Evolutionary conservation across 1,139 yeast species (phyloP).

Genomic region (Diutina mesorugosa): DNA sequence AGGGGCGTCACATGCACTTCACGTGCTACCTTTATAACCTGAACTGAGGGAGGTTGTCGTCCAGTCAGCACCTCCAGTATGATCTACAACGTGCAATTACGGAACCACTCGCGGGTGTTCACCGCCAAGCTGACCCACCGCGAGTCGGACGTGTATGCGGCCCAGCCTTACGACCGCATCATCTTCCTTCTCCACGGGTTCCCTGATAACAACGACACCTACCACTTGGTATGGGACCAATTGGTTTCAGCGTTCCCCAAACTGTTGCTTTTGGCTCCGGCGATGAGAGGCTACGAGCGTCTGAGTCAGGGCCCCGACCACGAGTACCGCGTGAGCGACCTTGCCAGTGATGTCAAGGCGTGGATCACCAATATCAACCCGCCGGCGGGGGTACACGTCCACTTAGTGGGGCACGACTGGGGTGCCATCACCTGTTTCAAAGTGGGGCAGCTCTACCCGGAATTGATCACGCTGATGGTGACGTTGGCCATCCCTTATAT

Average conservation of each 20-base stretch:
- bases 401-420: constrained; percentile 35
- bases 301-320: constrained; percentile 17
- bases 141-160: not conserved
- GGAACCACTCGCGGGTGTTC: not conserved
- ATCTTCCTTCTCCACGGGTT: constrained; percentile 29
- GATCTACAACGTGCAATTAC: not conserved
- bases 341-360: constrained; percentile 23
- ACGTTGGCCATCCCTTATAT: constrained; percentile 30
- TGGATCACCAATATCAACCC: constrained; percentile 16
- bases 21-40: not conserved
- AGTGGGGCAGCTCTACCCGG: constrained; percentile 24
- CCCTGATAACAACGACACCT: constrained; percentile 27
- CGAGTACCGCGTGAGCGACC: constrained; percentile 16
- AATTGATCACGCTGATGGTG: constrained; percentile 20
- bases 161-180: constrained; percentile 8
- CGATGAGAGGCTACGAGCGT: constrained; percentile 28
- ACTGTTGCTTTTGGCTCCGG: constrained; percentile 22
- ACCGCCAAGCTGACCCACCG: constrained; percentile 1
- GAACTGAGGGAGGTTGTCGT: not conserved
- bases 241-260: constrained; percentile 3
- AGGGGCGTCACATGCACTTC: not conserved
- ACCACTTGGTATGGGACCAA: constrained; percentile 6
- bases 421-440: constrained; percentile 28
- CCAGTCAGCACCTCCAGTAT: not conserved
- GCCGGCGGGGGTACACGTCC: constrained; percentile 18